Base-by-base conservation (phyloP, 495 filamentous ascomycete species). In the Aspergillus haitiensis region DNA sequence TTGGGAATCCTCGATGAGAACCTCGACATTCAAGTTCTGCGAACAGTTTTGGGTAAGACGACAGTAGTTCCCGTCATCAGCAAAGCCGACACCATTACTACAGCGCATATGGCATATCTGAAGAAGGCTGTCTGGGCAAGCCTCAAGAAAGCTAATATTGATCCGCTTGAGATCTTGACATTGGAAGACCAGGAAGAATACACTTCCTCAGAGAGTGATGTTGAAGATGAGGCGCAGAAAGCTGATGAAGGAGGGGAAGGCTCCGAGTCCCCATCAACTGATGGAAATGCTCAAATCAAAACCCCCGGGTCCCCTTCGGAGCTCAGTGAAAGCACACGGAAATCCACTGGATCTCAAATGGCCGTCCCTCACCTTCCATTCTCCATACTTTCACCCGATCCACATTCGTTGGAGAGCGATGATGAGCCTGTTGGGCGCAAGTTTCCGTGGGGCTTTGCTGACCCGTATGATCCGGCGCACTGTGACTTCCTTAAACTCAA, bases 371-470 rank as follows among this genome's bases (percentile, higher is more conserved):
- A 80, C 62, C 79, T 97, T 45, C 94, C 94, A 2, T 83, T 98
- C 69, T 94, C 91, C n/a, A 90, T 96, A 69, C 84, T 98, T 66
- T 94, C 90, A 33, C 94, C 94, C 1, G 94, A 98, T 67, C 83
- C 86, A 34, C 93, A 97, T 75, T 92, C 94, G 64, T 83, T 90
- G 42, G 83, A 81, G 16, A 80, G 86, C 42, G 68, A 66, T 5
- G 73, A 79, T 40, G 69, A 73, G 37, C 78, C 77, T 10, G 73
- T 93, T 53, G 94, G 93, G 15, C 86, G 94, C 52, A 86, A 85
- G 48, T 98, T 98, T 67, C 90, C 95, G 5, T 98, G 94, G 94
- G 94, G 94, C 16, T 93, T 96, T 67, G 94, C 94, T 10, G 91
- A 97, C 66, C 94, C 94, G 0, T 90, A 92, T 76, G 84, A 97